A percentile compares a stretch with the other conserved stretches of the same genome.
Evolutionary conservation across 257 asterid genomes (phyloP).

Genomic region (Salvia rosmarinus): DNA sequence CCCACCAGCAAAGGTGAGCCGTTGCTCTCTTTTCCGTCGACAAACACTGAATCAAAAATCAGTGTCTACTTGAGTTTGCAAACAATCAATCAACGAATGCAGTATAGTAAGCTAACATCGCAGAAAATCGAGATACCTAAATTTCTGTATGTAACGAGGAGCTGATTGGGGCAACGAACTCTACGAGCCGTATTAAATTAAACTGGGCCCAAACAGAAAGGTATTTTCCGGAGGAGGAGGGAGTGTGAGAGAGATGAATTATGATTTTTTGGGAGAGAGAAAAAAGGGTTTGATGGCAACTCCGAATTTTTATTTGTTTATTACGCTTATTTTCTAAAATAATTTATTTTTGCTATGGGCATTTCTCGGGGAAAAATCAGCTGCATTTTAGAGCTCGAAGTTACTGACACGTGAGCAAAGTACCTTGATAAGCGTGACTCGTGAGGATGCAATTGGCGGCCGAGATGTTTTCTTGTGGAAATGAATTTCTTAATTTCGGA

Average conservation of each 20-base stretch:
- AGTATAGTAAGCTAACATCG: constrained; percentile 5
- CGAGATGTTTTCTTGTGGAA: constrained; percentile 24
- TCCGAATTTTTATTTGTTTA: not conserved
- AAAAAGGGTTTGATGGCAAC: constrained; percentile 19
- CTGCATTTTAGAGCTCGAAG: constrained; percentile 10
- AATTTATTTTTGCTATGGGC: not conserved
- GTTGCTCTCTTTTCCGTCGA: constrained; percentile 22
- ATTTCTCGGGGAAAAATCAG: constrained; percentile 23
- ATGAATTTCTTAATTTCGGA: not conserved
- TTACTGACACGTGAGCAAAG: constrained; percentile 17
- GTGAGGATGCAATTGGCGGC: constrained; percentile 31
- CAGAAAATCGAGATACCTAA: constrained; percentile 12
- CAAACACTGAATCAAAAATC: constrained; percentile 31
- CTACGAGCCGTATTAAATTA: constrained; percentile 6
- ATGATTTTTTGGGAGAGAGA: constrained; percentile 12
- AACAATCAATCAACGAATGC: constrained; percentile 34
- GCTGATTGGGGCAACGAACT: constrained; percentile 28
- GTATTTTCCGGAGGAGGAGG: constrained; percentile 28
- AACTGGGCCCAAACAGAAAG: constrained; percentile 31
- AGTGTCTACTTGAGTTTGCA: constrained; percentile 23
- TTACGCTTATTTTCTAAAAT: not conserved
- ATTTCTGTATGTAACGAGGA: constrained; percentile 3
- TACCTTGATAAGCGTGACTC: constrained; percentile 44
- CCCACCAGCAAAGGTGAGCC: constrained; percentile 13
- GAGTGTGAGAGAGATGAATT: constrained; percentile 29